Conservation (phyloP, 495 filamentous ascomycete genomes). For the Tuber calosporum region DNA sequence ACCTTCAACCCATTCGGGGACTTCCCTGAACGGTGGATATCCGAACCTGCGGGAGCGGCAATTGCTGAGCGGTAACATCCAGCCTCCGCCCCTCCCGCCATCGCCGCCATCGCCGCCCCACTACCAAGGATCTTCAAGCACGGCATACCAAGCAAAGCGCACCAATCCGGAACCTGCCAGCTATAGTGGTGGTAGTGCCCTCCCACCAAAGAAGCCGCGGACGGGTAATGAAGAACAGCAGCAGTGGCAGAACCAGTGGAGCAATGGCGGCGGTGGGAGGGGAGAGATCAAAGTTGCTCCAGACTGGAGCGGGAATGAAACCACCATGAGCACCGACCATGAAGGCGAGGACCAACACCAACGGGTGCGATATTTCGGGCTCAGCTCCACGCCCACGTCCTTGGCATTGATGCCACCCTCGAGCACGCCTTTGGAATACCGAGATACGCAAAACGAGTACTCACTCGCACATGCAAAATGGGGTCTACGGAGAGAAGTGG, state of each 20-base stretch:
- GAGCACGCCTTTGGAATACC: neutral
- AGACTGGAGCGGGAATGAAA: slow-evolving; percentile 34
- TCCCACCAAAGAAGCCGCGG: neutral
- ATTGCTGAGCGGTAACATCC: neutral
- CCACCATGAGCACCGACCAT: slow-evolving; percentile 11
- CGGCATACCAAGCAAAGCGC: neutral
- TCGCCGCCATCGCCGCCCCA: neutral
- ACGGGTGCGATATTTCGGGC: slow-evolving; percentile 7
- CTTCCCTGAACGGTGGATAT: neutral
- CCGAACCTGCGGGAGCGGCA: neutral
- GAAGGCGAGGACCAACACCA: neutral
- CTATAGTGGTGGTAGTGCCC: neutral
- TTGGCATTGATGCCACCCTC: neutral
- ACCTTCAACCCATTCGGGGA: neutral
- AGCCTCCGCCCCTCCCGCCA: neutral
- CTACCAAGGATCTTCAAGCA: neutral
- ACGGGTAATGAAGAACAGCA: neutral
- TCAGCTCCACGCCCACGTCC: neutral
- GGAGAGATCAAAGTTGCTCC: slow-evolving; percentile 17
- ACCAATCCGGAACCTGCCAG: neutral
- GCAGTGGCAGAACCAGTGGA: slow-evolving; percentile 6
- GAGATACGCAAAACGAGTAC: slow-evolving; percentile 13
- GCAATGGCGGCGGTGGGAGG: slow-evolving; percentile 2
- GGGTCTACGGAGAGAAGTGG: slow-evolving; percentile 54
- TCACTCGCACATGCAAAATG: slow-evolving; percentile 53